Evolutionary conservation across 2,329 filamentous ascomycete species (phyloP).

Genomic region (Hypoxylon sp.): DNA sequence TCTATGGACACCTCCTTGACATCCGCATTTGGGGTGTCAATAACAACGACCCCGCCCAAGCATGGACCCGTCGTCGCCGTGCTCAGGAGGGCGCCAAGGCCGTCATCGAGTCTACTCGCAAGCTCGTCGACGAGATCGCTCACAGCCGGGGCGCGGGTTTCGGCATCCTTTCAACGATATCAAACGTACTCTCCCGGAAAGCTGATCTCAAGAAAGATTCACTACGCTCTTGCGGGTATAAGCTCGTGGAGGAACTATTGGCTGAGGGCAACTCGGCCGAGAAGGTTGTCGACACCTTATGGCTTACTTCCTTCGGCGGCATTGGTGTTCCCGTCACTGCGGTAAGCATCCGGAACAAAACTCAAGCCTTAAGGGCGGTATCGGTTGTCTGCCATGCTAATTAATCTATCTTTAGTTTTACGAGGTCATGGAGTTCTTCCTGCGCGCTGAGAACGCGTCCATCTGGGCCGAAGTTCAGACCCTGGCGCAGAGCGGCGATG

Average conservation of each 20-base stretch:
- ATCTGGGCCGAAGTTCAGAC: constrained; percentile 62
- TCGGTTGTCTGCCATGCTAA: neutral
- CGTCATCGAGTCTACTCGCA: constrained; percentile 58
- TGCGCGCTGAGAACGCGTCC: constrained; percentile 57
- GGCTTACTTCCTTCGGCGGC: constrained; percentile 60
- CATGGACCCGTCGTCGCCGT: constrained; percentile 62
- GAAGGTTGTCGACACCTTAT: constrained; percentile 56
- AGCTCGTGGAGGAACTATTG: constrained; percentile 58
- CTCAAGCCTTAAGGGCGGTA: neutral
- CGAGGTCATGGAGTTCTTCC: constrained; percentile 61
- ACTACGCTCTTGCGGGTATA: constrained; percentile 58
- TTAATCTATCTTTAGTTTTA: constrained; percentile 57
- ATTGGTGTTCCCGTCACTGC: constrained; percentile 58
- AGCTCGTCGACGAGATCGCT: constrained; percentile 58
- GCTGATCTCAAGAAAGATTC: constrained; percentile 55
- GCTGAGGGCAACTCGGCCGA: constrained; percentile 54
- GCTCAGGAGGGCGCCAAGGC: constrained; percentile 58
- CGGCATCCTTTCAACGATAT: constrained; percentile 49
- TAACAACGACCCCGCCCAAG: constrained; percentile 63
- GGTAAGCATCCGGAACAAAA: constrained; percentile 49
- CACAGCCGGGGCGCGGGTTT: constrained; percentile 51
- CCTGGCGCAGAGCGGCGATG: constrained; percentile 56
- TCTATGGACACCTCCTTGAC: constrained; percentile 61
- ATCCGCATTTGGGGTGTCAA: constrained; percentile 64
- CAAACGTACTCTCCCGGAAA: constrained; percentile 52